Conservation (phyloP, 2,329 filamentous ascomycete genomes). For the Nigrospora oryzae region DNA sequence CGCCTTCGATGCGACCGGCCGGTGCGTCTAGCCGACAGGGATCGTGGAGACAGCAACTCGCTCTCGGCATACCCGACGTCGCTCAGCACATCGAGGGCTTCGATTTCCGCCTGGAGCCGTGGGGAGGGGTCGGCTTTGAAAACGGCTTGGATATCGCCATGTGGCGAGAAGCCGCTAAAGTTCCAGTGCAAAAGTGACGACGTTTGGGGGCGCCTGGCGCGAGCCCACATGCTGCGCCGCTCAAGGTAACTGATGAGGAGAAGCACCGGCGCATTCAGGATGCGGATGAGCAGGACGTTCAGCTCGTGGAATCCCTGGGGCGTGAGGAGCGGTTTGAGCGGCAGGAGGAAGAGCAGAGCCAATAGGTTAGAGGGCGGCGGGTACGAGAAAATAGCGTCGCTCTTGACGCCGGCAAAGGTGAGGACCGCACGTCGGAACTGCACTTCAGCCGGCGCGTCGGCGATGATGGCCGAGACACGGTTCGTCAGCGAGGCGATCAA, state of each 20-base stretch:
- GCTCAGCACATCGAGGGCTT: conserved; percentile 22
- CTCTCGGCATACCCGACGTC: conserved; percentile 14
- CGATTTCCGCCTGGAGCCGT: conserved; percentile 22
- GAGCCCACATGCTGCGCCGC: conserved; percentile 35
- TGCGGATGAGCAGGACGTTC: conserved; percentile 57
- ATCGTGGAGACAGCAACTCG: conserved; percentile 1
- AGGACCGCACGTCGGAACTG: conserved; percentile 64
- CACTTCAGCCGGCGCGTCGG: conserved; percentile 60
- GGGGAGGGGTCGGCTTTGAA: conserved; percentile 51
- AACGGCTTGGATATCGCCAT: conserved; percentile 51
- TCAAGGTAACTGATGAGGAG: conserved; percentile 54
- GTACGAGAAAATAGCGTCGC: conserved; percentile 62
- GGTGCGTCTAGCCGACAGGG: background rate
- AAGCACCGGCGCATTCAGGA: conserved; percentile 56
- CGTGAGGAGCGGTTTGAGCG: conserved; percentile 54
- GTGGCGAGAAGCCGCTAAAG: conserved; percentile 43
- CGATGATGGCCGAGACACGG: conserved; percentile 63
- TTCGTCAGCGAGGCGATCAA: conserved; percentile 67
- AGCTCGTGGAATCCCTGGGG: conserved; percentile 62
- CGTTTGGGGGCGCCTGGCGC: background rate
- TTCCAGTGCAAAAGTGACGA: conserved; percentile 22
- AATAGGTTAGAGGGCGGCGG: conserved; percentile 63
- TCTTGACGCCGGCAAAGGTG: conserved; percentile 68
- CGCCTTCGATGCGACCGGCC: background rate
- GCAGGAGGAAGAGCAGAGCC: conserved; percentile 54